Conservation (phyloP, 148 eudicot genomes). For the Salicornia ramosissima region DNA sequence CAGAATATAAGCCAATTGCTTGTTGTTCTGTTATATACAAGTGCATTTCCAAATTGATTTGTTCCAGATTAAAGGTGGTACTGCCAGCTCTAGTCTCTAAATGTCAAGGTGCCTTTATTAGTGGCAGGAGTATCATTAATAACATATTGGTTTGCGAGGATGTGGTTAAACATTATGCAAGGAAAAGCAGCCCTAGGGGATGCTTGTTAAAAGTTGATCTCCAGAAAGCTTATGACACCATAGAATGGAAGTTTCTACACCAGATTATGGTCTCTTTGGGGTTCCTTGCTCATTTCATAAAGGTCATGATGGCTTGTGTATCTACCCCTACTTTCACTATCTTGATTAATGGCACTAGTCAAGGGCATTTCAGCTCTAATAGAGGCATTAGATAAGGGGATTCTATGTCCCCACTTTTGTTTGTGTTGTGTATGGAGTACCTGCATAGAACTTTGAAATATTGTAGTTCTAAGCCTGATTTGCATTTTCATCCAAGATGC, state of each 20-base stretch:
- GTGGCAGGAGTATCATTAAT: too few relatives aligned
- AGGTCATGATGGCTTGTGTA: neutral
- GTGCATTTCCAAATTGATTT: neutral
- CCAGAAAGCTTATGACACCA: too few relatives aligned
- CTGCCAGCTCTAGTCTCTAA: neutral
- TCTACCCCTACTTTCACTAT: too few relatives aligned
- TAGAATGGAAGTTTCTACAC: neutral
- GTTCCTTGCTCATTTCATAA: neutral
- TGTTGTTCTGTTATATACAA: neutral
- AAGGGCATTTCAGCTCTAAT: too few relatives aligned
- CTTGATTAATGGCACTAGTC: too few relatives aligned
- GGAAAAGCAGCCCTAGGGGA: too few relatives aligned
- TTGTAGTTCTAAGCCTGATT: neutral
- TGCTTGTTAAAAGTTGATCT: too few relatives aligned
- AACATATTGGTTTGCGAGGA: too few relatives aligned
- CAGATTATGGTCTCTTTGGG: neutral
- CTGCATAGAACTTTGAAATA: neutral
- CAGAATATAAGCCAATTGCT: neutral
- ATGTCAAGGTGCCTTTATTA: too few relatives aligned
- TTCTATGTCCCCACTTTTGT: neutral
- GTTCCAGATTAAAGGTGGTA: neutral
- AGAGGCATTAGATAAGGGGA: too few relatives aligned
- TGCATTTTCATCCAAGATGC: too few relatives aligned
- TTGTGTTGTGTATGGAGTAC: neutral
- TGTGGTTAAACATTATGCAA: too few relatives aligned